Percentiles rank a stretch among this genome's conserved stretches.
phyloP scores from a whole-genome alignment of 108 stramenopile genomes.

The Cyclotella distinguenda region DNA sequence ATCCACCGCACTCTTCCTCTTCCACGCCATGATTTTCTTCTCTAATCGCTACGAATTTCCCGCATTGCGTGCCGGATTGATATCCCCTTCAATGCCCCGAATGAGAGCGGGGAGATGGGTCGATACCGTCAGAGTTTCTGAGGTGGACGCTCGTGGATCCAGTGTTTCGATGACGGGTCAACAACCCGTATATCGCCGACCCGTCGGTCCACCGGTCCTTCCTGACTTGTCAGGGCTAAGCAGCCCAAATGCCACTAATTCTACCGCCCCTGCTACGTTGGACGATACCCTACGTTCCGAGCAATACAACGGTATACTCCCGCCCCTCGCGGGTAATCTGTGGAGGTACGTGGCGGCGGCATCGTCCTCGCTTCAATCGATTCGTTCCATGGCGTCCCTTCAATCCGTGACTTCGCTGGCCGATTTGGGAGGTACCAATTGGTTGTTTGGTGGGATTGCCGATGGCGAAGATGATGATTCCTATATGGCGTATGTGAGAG shows the following conservation, averaged over 20 bases:
- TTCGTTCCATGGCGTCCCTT: conserved; percentile 33
- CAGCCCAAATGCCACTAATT: conserved; percentile 12
- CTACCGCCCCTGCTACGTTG: conserved; percentile 1
- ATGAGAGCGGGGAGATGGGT: conserved; percentile 17
- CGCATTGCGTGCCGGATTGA: conserved; percentile 65
- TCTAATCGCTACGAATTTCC: conserved; percentile 92
- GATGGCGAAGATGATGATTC: conserved; percentile 45
- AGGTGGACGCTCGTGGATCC: too few species aligned
- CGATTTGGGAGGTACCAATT: conserved; percentile 25
- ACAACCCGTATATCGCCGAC: too few species aligned
- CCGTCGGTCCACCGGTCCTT: too few species aligned
- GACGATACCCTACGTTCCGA: conserved; percentile 19
- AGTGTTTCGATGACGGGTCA: too few species aligned
- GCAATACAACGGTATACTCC: conserved; percentile 3
- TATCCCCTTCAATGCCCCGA: conserved; percentile 64
- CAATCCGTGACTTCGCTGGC: conserved; percentile 31
- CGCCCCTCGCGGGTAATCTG: too few species aligned
- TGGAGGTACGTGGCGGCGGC: conserved; percentile 38
- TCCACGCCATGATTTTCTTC: conserved; percentile 89
- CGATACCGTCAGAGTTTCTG: neutral
- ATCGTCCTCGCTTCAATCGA: conserved; percentile 38
- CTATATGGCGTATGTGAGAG: conserved; percentile 26
- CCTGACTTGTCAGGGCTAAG: too few species aligned
- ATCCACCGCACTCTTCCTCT: conserved; percentile 69
- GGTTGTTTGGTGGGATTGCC: conserved; percentile 18